phyloP scores from a whole-genome alignment of 768 basidiomycete genomes.

The Leccinum variicolor region DNA sequence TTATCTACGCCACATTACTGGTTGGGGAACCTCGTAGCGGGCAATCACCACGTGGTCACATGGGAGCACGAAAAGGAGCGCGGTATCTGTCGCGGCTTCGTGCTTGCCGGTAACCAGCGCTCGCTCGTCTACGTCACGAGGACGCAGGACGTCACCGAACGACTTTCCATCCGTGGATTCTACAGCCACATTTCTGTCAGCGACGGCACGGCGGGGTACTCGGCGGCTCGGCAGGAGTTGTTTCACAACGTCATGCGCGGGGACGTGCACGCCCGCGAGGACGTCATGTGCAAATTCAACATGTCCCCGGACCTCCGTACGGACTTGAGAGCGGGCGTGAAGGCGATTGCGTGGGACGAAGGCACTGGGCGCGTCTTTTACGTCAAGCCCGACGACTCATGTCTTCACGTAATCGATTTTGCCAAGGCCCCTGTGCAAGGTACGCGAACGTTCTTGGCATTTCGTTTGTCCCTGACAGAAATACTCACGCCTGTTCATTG shows the following conservation, averaged over 20 bases:
- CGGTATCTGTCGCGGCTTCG: conserved; percentile 26
- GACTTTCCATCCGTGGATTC: conserved; percentile 27
- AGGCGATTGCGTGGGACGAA: conserved; percentile 66
- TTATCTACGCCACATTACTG: conserved; percentile 27
- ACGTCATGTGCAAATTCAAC: conserved; percentile 26
- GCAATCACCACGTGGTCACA: conserved; percentile 25
- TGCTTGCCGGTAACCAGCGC: conserved; percentile 31
- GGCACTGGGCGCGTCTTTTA: conserved; percentile 57
- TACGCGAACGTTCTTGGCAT: conserved; percentile 3
- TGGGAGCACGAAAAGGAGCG: conserved; percentile 25
- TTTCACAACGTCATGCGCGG: conserved; percentile 23
- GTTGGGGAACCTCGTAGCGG: conserved; percentile 24
- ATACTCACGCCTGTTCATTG: background rate
- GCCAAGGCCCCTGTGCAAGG: conserved; percentile 35
- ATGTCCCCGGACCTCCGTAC: conserved; percentile 14
- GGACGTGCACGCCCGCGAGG: conserved; percentile 11
- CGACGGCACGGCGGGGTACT: conserved; percentile 28
- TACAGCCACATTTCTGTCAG: conserved; percentile 37
- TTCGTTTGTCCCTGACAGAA: background rate
- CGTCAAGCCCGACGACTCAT: conserved; percentile 38
- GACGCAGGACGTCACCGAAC: conserved; percentile 24
- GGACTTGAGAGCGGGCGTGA: conserved; percentile 32
- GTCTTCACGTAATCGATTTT: conserved; percentile 50
- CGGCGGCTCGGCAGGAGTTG: conserved; percentile 15
- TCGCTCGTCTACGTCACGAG: conserved; percentile 30